These are phyloP conservation scores for Trichothecium sympodiale DNA, from an alignment of 2,329 filamentous ascomycete species.

Conservation along the genomic window DNA sequence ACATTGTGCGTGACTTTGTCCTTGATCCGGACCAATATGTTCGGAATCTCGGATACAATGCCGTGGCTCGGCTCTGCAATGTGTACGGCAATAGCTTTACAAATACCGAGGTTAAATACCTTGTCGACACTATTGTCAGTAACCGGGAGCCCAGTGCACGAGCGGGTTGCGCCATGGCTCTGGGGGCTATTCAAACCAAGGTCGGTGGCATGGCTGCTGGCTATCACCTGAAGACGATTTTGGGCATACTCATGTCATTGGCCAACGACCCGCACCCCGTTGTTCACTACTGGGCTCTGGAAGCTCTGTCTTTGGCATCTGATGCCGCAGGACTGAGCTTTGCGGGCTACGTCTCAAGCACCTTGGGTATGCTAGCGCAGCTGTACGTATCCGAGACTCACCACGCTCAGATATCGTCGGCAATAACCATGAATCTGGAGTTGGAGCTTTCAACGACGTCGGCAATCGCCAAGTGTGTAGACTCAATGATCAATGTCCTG, in stretches of 20 bases:
- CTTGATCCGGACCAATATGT: conserved; percentile 78
- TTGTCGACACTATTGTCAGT: conserved; percentile 87
- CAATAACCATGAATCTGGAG: conserved; percentile 83
- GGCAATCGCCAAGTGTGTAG: conserved; percentile 76
- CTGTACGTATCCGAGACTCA: conserved; percentile 88
- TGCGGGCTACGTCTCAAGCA: conserved; percentile 79
- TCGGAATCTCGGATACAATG: conserved; percentile 73
- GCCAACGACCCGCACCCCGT: conserved; percentile 91
- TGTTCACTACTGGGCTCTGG: conserved; percentile 93
- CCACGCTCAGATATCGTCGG: conserved; percentile 68
- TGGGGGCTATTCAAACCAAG: conserved; percentile 89
- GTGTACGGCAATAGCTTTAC: conserved; percentile 80
- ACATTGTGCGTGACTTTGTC: conserved; percentile 61
- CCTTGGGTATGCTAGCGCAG: conserved; percentile 87
- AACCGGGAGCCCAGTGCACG: conserved; percentile 89
- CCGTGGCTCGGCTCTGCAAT: conserved; percentile 75
- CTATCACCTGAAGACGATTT: conserved; percentile 90
- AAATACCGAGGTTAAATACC: conserved; percentile 75
- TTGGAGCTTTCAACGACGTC: conserved; percentile 72
- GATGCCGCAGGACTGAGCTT: conserved; percentile 91
- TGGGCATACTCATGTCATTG: conserved; percentile 96
- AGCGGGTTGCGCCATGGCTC: conserved; percentile 85
- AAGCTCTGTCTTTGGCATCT: conserved; percentile 74
- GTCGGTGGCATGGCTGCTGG: conserved; percentile 96
- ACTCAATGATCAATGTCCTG: conserved; percentile 93